These are phyloP conservation scores for Diaporthe citrichinensis DNA, from an alignment of 2,329 filamentous ascomycete genomes.

Conservation along the genomic window DNA sequence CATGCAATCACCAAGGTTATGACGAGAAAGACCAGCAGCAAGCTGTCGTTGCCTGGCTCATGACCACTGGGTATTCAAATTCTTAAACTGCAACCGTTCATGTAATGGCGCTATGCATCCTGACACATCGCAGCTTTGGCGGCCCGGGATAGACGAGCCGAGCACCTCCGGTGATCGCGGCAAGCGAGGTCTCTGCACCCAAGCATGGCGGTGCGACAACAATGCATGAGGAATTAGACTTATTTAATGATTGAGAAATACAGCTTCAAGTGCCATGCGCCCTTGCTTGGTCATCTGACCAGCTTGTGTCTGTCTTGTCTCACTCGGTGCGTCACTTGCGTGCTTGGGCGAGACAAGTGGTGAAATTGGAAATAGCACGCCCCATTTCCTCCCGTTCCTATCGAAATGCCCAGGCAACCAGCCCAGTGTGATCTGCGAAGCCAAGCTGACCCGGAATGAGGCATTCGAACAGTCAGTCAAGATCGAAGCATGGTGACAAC, in stretches of 20 bases:
- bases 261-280: slow-evolving; percentile 1
- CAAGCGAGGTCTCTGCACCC: neutral
- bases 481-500: neutral
- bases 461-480: neutral
- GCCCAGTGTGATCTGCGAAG: slow-evolving; percentile 5
- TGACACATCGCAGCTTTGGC: neutral
- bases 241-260: slow-evolving; percentile 38
- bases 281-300: slow-evolving; percentile 10
- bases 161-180: neutral
- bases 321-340: slow-evolving; percentile 16
- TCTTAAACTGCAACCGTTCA: neutral
- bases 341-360: slow-evolving; percentile 3
- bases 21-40: slow-evolving; percentile 71
- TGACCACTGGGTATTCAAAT: neutral
- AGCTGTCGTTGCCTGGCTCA: slow-evolving; percentile 53
- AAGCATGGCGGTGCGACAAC: neutral
- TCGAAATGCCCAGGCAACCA: neutral
- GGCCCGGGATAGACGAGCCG: neutral
- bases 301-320: slow-evolving; percentile 21
- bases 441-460: neutral
- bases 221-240: slow-evolving; percentile 15
- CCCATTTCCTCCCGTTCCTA: neutral
- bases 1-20: slow-evolving; percentile 96
- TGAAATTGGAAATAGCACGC: slow-evolving; percentile 18
- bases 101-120: neutral